A percentile compares a stretch with the other conserved stretches of the same genome.
Conservation (phyloP, 1,284 basidiomycete species). For the Cryptococcus sp. region DNA sequence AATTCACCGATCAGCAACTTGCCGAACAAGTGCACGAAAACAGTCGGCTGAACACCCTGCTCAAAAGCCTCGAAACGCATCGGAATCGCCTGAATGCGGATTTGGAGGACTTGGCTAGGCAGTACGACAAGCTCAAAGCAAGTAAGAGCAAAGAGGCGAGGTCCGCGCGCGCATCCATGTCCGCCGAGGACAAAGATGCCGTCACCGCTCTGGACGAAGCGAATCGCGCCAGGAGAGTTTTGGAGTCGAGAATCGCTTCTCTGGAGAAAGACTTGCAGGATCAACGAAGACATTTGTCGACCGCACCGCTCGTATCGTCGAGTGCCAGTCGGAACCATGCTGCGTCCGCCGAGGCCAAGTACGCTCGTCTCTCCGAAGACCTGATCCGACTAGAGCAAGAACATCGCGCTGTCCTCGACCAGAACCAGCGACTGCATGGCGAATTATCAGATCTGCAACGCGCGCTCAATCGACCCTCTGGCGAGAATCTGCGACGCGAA, state of each 20-base stretch:
- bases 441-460: slow-evolving; percentile 30
- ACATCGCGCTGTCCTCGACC: slow-evolving; percentile 25
- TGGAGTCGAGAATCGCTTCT: slow-evolving; percentile 35
- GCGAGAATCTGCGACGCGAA: slow-evolving; percentile 23
- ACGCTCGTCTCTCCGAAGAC: slow-evolving; percentile 36
- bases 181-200: slow-evolving; percentile 39
- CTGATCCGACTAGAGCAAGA: slow-evolving; percentile 30
- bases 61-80: slow-evolving; percentile 46
- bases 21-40: slow-evolving; percentile 59
- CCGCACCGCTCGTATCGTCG: slow-evolving; percentile 15
- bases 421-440: slow-evolving; percentile 33
- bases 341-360: slow-evolving; percentile 25
- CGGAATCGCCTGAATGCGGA: slow-evolving; percentile 70
- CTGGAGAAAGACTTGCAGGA: slow-evolving; percentile 48
- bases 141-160: slow-evolving; percentile 52
- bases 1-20: slow-evolving; percentile 90
- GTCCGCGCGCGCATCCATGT: slow-evolving; percentile 37
- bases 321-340: slow-evolving; percentile 12
- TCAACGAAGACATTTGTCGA: slow-evolving; percentile 36
- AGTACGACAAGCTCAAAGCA: slow-evolving; percentile 71
- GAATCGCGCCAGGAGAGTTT: slow-evolving; percentile 30
- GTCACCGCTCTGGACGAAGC: slow-evolving; percentile 39
- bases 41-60: slow-evolving; percentile 41
- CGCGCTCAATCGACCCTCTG: slow-evolving; percentile 10
- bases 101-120: slow-evolving; percentile 77